Base-by-base conservation (phyloP, 2,329 filamentous ascomycete genomes). In the Monilinia polystroma region DNA sequence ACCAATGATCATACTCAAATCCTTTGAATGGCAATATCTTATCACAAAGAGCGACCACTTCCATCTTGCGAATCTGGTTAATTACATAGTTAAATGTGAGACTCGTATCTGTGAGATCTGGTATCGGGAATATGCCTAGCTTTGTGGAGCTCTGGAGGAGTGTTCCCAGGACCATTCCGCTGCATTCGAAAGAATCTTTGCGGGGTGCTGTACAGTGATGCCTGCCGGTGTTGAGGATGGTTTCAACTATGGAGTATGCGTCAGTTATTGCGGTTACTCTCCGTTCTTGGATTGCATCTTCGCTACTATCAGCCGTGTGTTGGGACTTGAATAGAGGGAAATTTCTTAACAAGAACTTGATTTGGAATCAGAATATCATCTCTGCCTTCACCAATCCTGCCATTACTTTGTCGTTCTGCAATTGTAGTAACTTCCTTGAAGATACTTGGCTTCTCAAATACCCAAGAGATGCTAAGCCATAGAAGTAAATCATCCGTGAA, bases 391-490 rank as follows among this genome's bases (percentile, higher is more conserved):
- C 53, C 63, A 51, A 51, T 58, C 43, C 43, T 65, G 35, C 53
- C 43, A 23, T 58, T 56, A n/a, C 63, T 43, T 51, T 51, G 53
- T 41, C 53, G 53, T 65, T 65, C 63, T 59, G 43, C 43, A 59
- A 51, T 51, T 6, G 23, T 56, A 38, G 63, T 65, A 43, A 59
- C 16, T 26, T 58, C n/a, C 14, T 49, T 47, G 23, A 65, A 59
- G 32, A 65, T 59, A 16, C 4, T 14, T 26, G 63, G 10, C 11
- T 65, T 65, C 32, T 65, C 63, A 29, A 59, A 65, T 16, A 59
- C 53, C 63, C 63, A 65, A 52, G 63, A 51, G 11, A 65, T 65
- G 29, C 63, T 65, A 23, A 65, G 63, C 53, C 63, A 65, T 51
- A 43, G 16, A 14, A 58, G 43, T 6, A 51, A 47, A 51, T 43